Evolutionary conservation across 2,329 filamentous ascomycete genomes (phyloP).

Genomic region (Corinectria fuckeliana): DNA sequence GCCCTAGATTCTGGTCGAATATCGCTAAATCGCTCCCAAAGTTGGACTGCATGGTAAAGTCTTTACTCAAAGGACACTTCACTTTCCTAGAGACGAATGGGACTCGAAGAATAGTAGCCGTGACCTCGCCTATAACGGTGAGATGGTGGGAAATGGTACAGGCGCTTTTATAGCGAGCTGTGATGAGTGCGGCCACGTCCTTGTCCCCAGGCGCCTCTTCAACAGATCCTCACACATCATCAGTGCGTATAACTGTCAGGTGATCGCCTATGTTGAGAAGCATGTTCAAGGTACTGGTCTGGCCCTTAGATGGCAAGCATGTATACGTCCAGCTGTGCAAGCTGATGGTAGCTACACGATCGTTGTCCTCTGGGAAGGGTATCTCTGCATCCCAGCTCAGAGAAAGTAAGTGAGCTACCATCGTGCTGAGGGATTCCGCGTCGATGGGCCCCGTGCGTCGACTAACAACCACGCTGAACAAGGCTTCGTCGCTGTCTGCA

Average conservation of each 20-base stretch:
- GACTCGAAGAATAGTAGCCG: conserved; percentile 42
- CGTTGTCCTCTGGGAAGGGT: not conserved
- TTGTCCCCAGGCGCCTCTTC: too few species aligned
- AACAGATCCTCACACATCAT: too few species aligned
- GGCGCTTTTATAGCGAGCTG: too few species aligned
- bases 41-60: conserved; percentile 35
- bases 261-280: too few species aligned
- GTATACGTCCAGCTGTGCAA: conserved; percentile 50
- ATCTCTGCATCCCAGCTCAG: not conserved
- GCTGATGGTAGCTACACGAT: conserved; percentile 38
- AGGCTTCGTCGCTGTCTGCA: not conserved
- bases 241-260: too few species aligned
- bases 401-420: conserved; percentile 7
- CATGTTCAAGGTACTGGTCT: not conserved
- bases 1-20: conserved; percentile 43
- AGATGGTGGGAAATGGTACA: conserved; percentile 44
- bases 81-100: conserved; percentile 42
- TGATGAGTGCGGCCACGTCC: too few species aligned
- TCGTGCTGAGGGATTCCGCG: not conserved
- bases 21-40: conserved; percentile 44
- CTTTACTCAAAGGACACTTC: not conserved
- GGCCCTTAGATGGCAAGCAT: conserved; percentile 35
- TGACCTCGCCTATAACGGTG: conserved; percentile 48
- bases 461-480: not conserved
- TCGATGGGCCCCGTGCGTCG: not conserved